Evolutionary conservation across 1,139 yeast species (phyloP), one percentile per base, ranked within the genome.

Genomic region (Kodamaea sp.): DNA sequence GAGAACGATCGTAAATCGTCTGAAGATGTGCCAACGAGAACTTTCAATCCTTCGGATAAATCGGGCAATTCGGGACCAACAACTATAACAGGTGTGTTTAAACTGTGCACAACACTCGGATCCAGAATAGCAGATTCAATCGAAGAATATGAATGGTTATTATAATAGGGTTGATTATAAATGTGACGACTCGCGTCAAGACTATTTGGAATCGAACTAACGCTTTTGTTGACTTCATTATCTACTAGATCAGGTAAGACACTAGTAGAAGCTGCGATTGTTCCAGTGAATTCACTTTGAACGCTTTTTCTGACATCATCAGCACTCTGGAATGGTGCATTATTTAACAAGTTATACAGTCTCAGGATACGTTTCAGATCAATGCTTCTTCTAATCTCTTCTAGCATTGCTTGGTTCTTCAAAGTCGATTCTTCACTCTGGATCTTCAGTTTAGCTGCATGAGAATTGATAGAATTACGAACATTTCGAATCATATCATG

Each of bases 311-410:
- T 3, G 15, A 32, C 25, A 29, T 27, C 22, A 32, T 25, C 31
- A 32, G 25, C 7, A 15, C 31, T 11, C 27, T 36, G 35, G 31
- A 32, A 34, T 22, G 30, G 27, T 25, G 10, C 27, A 28, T 15
- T 15, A 4, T 15, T 15, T 4, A 15, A 15, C 20, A 15, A 15
- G 20, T 15, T 15, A 15, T 38, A 26, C 24, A n/a, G 28, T 37
- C 36, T 31, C 36, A 30, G 40, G n/a, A 36, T 37, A 7, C 54
- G 41, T 26, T 52, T 50, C 40, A 30, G 49, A 29, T 58, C 60
- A 11, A 58, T 47, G 36, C 54, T 49, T 12, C 50, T 50, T 23
- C 61, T 46, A 32, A 58, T 44, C 10, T 53, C 57, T 2, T 49
- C 48, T 12, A 57, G 32, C 22, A 55, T 46, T 7, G 45, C 44